A percentile compares a stretch with the other conserved stretches of the same genome.
These are phyloP conservation scores for Globisporangium emineosum DNA, from an alignment of 352 stramenopile genomes.

Conservation along the genomic window DNA sequence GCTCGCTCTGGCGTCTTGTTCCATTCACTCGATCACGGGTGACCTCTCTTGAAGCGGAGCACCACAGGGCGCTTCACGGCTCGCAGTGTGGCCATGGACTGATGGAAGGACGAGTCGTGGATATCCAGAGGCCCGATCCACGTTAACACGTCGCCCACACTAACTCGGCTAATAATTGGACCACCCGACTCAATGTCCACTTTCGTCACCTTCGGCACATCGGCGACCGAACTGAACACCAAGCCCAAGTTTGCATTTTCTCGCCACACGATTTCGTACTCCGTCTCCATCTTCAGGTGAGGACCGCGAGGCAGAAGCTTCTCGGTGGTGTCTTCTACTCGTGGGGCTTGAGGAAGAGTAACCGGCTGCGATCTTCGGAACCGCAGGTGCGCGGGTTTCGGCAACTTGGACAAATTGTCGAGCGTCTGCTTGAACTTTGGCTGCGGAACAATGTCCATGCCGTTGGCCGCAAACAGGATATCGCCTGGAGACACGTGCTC, in stretches of 20 bases:
- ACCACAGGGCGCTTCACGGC: slow-evolving; percentile 80
- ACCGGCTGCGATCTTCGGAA: slow-evolving; percentile 51
- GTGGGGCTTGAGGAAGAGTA: slow-evolving; percentile 14
- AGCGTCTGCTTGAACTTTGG: slow-evolving; percentile 80
- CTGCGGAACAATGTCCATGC: slow-evolving; percentile 68
- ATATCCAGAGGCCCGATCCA: slow-evolving; percentile 83
- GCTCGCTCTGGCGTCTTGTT: not conserved
- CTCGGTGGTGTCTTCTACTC: slow-evolving; percentile 39
- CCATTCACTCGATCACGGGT: slow-evolving; percentile 6
- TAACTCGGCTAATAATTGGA: slow-evolving; percentile 66
- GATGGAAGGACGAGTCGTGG: slow-evolving; percentile 72
- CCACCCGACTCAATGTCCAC: slow-evolving; percentile 76
- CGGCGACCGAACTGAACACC: slow-evolving; percentile 78
- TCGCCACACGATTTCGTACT: slow-evolving; percentile 84
- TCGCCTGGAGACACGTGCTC: slow-evolving; percentile 69
- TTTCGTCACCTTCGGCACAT: slow-evolving; percentile 80
- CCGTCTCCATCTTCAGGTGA: slow-evolving; percentile 48
- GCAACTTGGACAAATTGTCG: slow-evolving; percentile 64
- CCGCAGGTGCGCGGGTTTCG: slow-evolving; percentile 65
- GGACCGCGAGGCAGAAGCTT: slow-evolving; percentile 48
- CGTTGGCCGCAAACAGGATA: slow-evolving; percentile 68
- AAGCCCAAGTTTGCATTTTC: slow-evolving; percentile 82
- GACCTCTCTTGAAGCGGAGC: slow-evolving; percentile 69
- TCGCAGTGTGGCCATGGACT: slow-evolving; percentile 80
- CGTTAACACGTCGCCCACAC: slow-evolving; percentile 69